A percentile compares a stretch with the other conserved stretches of the same genome.
Conservation (phyloP, 371 early-diverging fungal species). For the Rhizopus sp. region DNA sequence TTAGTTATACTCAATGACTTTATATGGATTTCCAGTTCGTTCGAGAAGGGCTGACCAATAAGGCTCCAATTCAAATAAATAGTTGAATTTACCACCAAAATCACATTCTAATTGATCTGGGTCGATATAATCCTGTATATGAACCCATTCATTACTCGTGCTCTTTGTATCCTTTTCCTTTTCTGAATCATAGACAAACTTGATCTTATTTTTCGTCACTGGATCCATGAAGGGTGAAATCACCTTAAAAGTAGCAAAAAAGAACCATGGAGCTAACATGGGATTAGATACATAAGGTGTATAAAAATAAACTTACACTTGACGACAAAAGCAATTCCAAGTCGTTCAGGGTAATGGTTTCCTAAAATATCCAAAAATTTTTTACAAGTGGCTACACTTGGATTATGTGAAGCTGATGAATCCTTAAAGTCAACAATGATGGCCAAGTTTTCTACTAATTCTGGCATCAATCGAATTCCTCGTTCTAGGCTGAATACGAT, state of each 20-base stretch:
- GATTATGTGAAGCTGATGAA: slow-evolving; percentile 66
- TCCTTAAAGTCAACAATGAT: slow-evolving; percentile 84
- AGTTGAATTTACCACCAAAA: slow-evolving; percentile 65
- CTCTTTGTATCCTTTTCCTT: slow-evolving; percentile 30
- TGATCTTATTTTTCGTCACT: slow-evolving; percentile 84
- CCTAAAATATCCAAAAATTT: slow-evolving; percentile 78
- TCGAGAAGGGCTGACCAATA: slow-evolving; percentile 63
- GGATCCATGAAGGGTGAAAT: slow-evolving; percentile 91
- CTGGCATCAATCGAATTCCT: slow-evolving; percentile 80
- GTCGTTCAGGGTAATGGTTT: slow-evolving; percentile 87
- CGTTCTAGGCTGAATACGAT: slow-evolving; percentile 81
- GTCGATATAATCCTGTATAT: slow-evolving; percentile 54
- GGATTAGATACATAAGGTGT: not conserved
- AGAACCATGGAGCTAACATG: slow-evolving; percentile 81
- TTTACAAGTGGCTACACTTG: slow-evolving; percentile 72
- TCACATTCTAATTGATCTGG: slow-evolving; percentile 56
- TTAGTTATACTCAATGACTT: slow-evolving; percentile 40
- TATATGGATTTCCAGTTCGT: slow-evolving; percentile 43
- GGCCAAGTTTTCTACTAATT: slow-evolving; percentile 65
- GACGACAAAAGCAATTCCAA: slow-evolving; percentile 56
- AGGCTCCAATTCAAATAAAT: slow-evolving; percentile 54
- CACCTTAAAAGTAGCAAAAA: slow-evolving; percentile 77
- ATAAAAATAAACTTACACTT: slow-evolving; percentile 35
- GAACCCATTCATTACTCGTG: slow-evolving; percentile 47
- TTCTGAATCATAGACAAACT: slow-evolving; percentile 73